Evolutionary conservation across 345 rosid genomes (phyloP).

Genomic region (Cardamine occulta): DNA sequence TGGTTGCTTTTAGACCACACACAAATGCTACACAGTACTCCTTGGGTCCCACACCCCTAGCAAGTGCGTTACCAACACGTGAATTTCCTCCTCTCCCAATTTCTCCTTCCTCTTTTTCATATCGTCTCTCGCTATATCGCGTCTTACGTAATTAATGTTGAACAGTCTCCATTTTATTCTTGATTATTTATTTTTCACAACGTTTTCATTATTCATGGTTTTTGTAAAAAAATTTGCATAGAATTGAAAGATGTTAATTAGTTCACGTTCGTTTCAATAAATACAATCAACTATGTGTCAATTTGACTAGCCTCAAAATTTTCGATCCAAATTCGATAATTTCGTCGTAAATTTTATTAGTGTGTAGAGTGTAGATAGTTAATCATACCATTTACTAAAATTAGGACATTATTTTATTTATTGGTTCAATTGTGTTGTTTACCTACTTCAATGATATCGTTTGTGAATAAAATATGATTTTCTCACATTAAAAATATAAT

Average conservation of each 20-base stretch:
- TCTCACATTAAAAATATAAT: neutral
- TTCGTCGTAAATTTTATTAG: too few species aligned
- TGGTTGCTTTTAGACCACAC: constrained; percentile 63
- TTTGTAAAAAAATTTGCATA: neutral
- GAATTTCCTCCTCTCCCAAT: constrained; percentile 33
- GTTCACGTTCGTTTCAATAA: too few species aligned
- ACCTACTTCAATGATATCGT: neutral
- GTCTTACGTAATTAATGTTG: neutral
- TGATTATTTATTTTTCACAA: neutral
- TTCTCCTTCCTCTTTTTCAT: neutral
- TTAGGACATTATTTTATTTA: neutral
- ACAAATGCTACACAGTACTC: constrained; percentile 54
- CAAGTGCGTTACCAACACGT: constrained; percentile 49
- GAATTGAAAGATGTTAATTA: neutral
- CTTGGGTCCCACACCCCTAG: constrained; percentile 51
- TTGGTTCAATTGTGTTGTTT: neutral
- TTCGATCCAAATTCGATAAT: too few species aligned
- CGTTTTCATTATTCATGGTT: neutral
- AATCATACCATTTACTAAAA: too few species aligned
- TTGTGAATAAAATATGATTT: neutral
- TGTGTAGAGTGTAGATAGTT: too few species aligned
- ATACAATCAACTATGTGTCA: too few species aligned
- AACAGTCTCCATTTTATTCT: neutral
- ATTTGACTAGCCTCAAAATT: too few species aligned
- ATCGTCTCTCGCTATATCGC: constrained; percentile 13